These are phyloP conservation scores for Myriosclerotinia scirpicola DNA, from an alignment of 2,329 filamentous ascomycete genomes.

Conservation along the genomic window DNA sequence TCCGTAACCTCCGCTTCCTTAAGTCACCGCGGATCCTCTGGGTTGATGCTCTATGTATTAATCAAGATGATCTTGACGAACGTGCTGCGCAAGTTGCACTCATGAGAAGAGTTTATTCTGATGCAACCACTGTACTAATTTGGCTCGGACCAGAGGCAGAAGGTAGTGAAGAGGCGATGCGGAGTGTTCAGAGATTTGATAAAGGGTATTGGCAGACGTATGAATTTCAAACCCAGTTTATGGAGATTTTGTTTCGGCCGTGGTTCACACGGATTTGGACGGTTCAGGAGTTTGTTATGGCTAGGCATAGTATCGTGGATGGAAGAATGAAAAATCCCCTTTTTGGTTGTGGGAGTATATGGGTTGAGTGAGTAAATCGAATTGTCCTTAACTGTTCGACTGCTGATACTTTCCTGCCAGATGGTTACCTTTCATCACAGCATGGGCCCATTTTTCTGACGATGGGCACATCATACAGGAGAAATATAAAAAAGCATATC, in stretches of 20 bases:
- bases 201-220: constrained; percentile 9
- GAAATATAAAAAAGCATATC: constrained; percentile 10
- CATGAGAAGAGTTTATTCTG: constrained; percentile 33
- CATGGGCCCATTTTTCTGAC: constrained; percentile 17
- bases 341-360: constrained; percentile 16
- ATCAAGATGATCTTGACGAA: constrained; percentile 29
- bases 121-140: constrained; percentile 21
- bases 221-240: constrained; percentile 9
- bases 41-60: constrained; percentile 30
- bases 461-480: neutral
- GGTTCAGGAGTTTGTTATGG: constrained; percentile 25
- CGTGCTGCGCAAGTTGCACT: constrained; percentile 28
- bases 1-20: constrained; percentile 10
- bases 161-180: constrained; percentile 14
- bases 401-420: neutral
- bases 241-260: constrained; percentile 10
- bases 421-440: constrained; percentile 18
- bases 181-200: constrained; percentile 7
- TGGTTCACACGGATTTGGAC: constrained; percentile 28
- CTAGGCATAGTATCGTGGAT: constrained; percentile 1
- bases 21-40: constrained; percentile 12
- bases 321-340: constrained; percentile 19
- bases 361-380: constrained; percentile 4
- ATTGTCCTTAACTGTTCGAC: neutral
- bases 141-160: constrained; percentile 22